phyloP scores from a whole-genome alignment of 768 basidiomycete species.

The Tulasnella sp. region DNA sequence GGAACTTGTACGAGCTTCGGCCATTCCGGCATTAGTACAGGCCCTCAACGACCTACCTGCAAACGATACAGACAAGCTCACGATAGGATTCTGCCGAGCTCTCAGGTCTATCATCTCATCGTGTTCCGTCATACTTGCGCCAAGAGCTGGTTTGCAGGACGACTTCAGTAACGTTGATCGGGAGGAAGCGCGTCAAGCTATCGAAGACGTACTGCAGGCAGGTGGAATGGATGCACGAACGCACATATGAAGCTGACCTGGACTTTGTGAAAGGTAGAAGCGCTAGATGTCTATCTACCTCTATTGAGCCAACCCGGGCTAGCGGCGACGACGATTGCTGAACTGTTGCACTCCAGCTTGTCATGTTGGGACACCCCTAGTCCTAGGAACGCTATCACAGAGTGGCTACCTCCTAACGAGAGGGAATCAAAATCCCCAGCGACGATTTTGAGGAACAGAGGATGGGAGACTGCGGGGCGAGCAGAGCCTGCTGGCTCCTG shows the following conservation, averaged over 20 bases:
- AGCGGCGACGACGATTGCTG: background rate
- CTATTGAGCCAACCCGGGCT: background rate
- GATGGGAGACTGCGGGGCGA: conserved; percentile 59
- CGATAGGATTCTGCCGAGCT: conserved; percentile 9
- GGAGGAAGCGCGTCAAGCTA: conserved; percentile 8
- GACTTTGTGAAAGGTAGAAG: background rate
- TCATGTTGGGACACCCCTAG: conserved; percentile 11
- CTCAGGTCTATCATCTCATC: conserved; percentile 13
- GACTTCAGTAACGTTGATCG: background rate
- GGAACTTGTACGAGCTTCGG: background rate
- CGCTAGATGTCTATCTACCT: conserved; percentile 16
- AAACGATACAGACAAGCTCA: background rate
- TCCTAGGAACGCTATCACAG: background rate
- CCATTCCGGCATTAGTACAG: conserved; percentile 1
- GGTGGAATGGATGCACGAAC: too few relatives aligned
- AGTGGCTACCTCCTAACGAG: conserved; percentile 13
- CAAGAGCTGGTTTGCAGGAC: conserved; percentile 2
- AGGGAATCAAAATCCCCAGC: background rate
- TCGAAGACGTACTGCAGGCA: conserved; percentile 15
- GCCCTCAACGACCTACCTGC: conserved; percentile 4
- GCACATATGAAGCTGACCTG: too few relatives aligned
- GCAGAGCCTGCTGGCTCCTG: conserved; percentile 44
- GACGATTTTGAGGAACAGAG: conserved; percentile 37
- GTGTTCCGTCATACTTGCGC: conserved; percentile 8
- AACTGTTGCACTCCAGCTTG: conserved; percentile 1